Conservation (phyloP, 2,329 filamentous ascomycete genomes). For the Cladophialophora immunda region DNA sequence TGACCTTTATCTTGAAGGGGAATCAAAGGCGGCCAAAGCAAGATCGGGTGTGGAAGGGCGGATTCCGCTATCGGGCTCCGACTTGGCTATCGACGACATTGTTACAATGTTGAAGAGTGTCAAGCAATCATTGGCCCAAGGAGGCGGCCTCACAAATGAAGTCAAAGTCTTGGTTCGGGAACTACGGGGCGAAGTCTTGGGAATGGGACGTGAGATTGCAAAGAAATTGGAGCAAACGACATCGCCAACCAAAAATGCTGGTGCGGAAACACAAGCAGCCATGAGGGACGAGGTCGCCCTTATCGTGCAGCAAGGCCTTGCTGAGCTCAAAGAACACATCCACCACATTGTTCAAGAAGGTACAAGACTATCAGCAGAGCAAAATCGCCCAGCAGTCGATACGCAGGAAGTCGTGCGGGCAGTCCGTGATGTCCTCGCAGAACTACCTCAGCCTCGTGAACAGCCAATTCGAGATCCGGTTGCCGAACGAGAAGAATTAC, state of each 20-base stretch:
- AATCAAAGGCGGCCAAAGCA: conserved; percentile 34
- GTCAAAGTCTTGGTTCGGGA: conserved; percentile 91
- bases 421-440: conserved; percentile 75
- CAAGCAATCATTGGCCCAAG: conserved; percentile 88
- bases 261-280: conserved; percentile 57
- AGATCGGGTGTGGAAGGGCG: conserved; percentile 23
- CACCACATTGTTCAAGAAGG: conserved; percentile 80
- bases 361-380: conserved; percentile 70
- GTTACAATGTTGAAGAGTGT: conserved; percentile 83
- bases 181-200: conserved; percentile 87
- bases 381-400: conserved; percentile 72
- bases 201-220: conserved; percentile 91
- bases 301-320: conserved; percentile 81
- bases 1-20: conserved; percentile 50
- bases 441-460: conserved; percentile 67
- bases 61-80: conserved; percentile 53
- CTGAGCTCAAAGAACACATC: conserved; percentile 85
- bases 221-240: conserved; percentile 80
- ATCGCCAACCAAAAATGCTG: conserved; percentile 53
- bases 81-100: conserved; percentile 73
- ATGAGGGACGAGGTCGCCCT: conserved; percentile 75
- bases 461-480: conserved; percentile 59
- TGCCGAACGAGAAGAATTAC: conserved; percentile 82
- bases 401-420: conserved; percentile 87
- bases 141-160: conserved; percentile 87